Percentiles rank a stretch among this genome's conserved stretches.
phyloP scores from a whole-genome alignment of 306 rosid species.

The Macrotyloma uniflorum region DNA sequence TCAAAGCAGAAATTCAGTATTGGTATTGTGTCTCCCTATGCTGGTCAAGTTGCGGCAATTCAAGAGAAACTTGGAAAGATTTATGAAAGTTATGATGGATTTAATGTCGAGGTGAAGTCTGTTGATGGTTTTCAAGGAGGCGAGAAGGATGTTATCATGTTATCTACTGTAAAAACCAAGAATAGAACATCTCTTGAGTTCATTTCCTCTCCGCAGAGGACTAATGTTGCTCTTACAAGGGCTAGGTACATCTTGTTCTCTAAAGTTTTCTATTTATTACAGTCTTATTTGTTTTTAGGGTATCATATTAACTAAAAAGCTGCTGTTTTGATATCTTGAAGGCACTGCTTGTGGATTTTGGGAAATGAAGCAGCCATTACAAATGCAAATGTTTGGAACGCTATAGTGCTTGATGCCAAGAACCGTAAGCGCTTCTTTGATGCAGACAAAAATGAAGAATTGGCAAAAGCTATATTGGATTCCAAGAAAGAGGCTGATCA shows the following conservation, averaged over 20 bases:
- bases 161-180: conserved; percentile 72
- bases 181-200: conserved; percentile 45
- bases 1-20: conserved; percentile 42
- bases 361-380: conserved; percentile 58
- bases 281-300: background rate
- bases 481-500: conserved; percentile 52
- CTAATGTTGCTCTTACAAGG: conserved; percentile 85
- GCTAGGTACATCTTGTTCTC: conserved; percentile 55
- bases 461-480: conserved; percentile 57
- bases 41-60: conserved; percentile 63
- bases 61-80: conserved; percentile 43
- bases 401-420: conserved; percentile 56
- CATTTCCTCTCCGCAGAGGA: conserved; percentile 54
- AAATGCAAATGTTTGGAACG: conserved; percentile 56
- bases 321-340: conserved; percentile 29
- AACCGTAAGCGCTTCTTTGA: conserved; percentile 56
- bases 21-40: conserved; percentile 76
- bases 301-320: background rate
- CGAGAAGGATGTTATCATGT: conserved; percentile 62
- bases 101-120: conserved; percentile 62
- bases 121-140: conserved; percentile 88
- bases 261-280: background rate
- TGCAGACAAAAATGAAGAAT: conserved; percentile 55
- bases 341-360: conserved; percentile 78
- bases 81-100: conserved; percentile 43